Evolutionary conservation across 1,139 yeast species (phyloP).

Genomic region (Kodamaea sp.): DNA sequence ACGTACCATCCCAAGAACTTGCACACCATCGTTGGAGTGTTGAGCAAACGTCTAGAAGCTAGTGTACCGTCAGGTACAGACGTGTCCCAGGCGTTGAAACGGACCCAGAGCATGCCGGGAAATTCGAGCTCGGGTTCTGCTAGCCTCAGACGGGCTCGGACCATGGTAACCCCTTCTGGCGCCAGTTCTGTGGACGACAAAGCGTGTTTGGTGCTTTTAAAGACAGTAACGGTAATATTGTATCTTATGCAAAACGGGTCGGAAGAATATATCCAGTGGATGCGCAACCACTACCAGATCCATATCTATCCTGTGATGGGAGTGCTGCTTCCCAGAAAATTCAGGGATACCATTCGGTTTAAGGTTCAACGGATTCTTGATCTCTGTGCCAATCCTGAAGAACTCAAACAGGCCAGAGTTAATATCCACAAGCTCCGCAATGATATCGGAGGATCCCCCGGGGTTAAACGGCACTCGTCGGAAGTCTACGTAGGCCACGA

Average conservation of each 20-base stretch:
- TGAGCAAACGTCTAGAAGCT: conserved; percentile 13
- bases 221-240: conserved; percentile 37
- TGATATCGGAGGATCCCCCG: conserved; percentile 41
- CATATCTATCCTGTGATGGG: conserved; percentile 13
- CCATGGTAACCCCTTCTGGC: background rate
- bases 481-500: conserved; percentile 3
- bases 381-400: conserved; percentile 28
- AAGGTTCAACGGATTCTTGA: conserved; percentile 30
- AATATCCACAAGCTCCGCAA: conserved; percentile 41
- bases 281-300: conserved; percentile 15
- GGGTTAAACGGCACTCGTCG: conserved; percentile 22
- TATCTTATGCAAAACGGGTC: conserved; percentile 44
- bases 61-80: background rate
- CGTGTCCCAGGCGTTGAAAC: background rate
- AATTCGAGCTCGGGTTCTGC: background rate
- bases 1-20: conserved; percentile 23
- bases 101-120: background rate
- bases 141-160: background rate
- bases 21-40: conserved; percentile 17
- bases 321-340: conserved; percentile 13
- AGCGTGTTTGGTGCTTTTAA: conserved; percentile 24
- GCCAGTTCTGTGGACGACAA: background rate
- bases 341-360: conserved; percentile 25
- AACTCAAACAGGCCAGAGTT: conserved; percentile 32
- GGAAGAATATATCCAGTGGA: conserved; percentile 33